These are phyloP conservation scores for Taiozyma onychis DNA, from an alignment of 1,139 yeast genomes.

Conservation along the genomic window DNA sequence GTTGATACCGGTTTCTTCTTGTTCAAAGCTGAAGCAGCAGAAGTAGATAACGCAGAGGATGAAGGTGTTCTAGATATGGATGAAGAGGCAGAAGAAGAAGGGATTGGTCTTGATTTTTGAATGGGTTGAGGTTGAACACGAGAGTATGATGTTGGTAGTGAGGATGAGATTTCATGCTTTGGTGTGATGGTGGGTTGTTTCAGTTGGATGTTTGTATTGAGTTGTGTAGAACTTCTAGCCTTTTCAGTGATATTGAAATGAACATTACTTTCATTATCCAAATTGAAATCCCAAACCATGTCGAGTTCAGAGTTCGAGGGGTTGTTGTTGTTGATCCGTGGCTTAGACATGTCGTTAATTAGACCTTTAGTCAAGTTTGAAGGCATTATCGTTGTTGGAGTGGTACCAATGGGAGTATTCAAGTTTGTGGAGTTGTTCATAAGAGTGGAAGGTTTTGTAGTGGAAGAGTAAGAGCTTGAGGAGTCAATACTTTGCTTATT, in stretches of 20 bases:
- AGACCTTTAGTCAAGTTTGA: constrained; percentile 20
- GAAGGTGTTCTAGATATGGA: constrained; percentile 10
- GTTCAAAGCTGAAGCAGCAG: constrained; percentile 14
- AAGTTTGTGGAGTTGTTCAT: neutral
- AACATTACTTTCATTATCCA: constrained; percentile 9
- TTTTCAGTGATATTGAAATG: constrained; percentile 10
- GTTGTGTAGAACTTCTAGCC: constrained; percentile 2
- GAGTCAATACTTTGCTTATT: constrained; percentile 20
- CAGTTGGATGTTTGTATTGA: constrained; percentile 4
- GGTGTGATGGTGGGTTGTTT: constrained; percentile 3
- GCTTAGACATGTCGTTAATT: constrained; percentile 3
- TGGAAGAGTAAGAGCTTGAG: constrained; percentile 10
- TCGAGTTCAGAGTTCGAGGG: constrained; percentile 7
- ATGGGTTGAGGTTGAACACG: constrained; percentile 3
- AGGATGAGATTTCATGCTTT: neutral
- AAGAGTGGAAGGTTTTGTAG: constrained; percentile 1
- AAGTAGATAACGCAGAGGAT: constrained; percentile 11
- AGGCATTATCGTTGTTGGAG: constrained; percentile 7
- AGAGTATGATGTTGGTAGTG: neutral
- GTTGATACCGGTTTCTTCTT: constrained; percentile 19
- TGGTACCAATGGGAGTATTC: neutral
- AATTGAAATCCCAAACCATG: constrained; percentile 16
- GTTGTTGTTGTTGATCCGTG: constrained; percentile 1
- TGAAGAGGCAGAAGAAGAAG: neutral
- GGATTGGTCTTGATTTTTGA: constrained; percentile 14